A percentile compares a stretch with the other conserved stretches of the same genome.
These are phyloP conservation scores for Cucumis sativus DNA, from an alignment of 306 rosid species.

Conservation along the genomic window DNA sequence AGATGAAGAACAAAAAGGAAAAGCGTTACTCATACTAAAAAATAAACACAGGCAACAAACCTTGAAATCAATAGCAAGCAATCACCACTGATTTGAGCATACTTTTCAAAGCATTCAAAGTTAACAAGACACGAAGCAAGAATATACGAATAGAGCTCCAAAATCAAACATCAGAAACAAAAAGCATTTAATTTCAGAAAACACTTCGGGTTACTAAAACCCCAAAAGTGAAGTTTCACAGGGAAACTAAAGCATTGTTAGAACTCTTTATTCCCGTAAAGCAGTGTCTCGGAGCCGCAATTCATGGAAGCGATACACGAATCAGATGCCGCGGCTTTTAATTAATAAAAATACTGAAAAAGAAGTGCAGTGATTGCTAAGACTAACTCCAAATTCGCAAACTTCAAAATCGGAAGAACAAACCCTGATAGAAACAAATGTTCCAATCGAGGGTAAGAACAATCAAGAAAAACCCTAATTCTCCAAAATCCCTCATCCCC, in stretches of 20 bases:
- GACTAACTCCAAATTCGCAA: neutral
- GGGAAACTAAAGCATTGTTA: neutral
- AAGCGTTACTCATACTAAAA: neutral
- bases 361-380: neutral
- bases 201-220: neutral
- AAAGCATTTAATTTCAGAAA: neutral
- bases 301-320: neutral
- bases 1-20: neutral
- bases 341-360: neutral
- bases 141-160: neutral
- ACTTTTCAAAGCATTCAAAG: neutral
- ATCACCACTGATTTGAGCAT: neutral
- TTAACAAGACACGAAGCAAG: too few relatives aligned
- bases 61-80: neutral
- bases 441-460: neutral
- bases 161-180: neutral
- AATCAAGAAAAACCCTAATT: conserved; percentile 6
- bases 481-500: neutral
- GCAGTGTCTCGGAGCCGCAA: neutral
- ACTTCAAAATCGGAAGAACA: neutral
- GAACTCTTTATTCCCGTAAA: neutral
- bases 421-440: neutral
- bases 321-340: neutral
- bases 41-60: neutral
- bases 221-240: neutral